Evolutionary conservation across 768 basidiomycete genomes (phyloP).

Genomic region (Boletellus sp.): DNA sequence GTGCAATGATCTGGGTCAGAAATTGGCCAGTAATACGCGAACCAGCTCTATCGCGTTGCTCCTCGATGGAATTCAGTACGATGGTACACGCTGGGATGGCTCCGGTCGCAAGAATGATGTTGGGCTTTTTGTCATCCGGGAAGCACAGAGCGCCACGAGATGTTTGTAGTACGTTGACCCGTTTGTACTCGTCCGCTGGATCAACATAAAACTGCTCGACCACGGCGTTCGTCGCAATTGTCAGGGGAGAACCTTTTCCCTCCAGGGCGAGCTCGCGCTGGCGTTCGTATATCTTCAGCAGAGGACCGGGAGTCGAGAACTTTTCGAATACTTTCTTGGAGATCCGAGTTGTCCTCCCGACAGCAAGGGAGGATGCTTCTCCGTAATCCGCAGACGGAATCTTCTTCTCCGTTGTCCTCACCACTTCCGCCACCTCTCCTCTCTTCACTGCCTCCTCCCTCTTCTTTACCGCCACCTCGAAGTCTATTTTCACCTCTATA

Average conservation of each 20-base stretch:
- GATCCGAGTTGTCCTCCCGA: conserved; percentile 7
- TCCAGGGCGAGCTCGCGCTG: conserved; percentile 8
- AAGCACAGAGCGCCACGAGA: conserved; percentile 15
- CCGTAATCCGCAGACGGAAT: neutral
- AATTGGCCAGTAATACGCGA: conserved; percentile 17
- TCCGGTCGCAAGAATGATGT: conserved; percentile 20
- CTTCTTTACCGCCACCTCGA: too few relatives aligned
- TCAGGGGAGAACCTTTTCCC: conserved; percentile 13
- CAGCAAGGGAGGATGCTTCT: conserved; percentile 10
- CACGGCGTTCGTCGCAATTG: conserved; percentile 9
- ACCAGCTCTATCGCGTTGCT: conserved; percentile 12
- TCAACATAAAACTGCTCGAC: conserved; percentile 14
- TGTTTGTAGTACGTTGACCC: conserved; percentile 11
- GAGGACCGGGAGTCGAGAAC: conserved; percentile 15
- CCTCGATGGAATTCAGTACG: conserved; percentile 14
- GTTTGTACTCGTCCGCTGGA: neutral
- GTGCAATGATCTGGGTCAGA: conserved; percentile 5
- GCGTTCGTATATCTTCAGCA: conserved; percentile 10
- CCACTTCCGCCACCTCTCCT: too few relatives aligned
- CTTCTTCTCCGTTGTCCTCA: too few relatives aligned
- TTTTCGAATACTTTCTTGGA: conserved; percentile 14
- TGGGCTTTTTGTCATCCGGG: conserved; percentile 5
- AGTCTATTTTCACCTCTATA: too few relatives aligned
- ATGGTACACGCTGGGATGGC: conserved; percentile 20
- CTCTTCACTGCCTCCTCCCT: too few relatives aligned